These are phyloP conservation scores for Pseudonitzschia delicatissima DNA, from an alignment of 108 stramenopile species.

Conservation along the genomic window DNA sequence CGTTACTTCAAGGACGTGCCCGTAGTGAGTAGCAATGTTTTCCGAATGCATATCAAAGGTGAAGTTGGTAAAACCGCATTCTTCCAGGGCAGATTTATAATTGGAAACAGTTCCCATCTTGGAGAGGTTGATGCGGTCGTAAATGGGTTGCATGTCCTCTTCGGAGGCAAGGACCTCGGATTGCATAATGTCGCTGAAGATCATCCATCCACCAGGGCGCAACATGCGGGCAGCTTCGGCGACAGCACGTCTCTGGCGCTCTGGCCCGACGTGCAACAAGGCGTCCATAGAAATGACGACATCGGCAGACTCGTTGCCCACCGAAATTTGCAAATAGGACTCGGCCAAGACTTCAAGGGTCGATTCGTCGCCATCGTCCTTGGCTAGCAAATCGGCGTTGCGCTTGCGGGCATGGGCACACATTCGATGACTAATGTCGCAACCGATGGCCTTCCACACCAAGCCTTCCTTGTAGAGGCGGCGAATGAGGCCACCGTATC, in stretches of 20 bases:
- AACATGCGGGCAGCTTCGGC: constrained; percentile 43
- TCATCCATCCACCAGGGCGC: constrained; percentile 46
- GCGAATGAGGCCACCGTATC: constrained; percentile 43
- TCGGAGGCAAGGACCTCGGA: constrained; percentile 19
- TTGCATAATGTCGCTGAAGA: constrained; percentile 48
- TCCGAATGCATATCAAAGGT: constrained; percentile 30
- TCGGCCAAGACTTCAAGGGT: constrained; percentile 36
- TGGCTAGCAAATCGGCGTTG: constrained; percentile 13
- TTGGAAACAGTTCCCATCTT: constrained; percentile 45
- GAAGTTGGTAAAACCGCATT: constrained; percentile 36
- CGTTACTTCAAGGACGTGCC: constrained; percentile 29
- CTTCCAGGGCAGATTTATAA: constrained; percentile 26
- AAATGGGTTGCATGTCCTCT: constrained; percentile 33
- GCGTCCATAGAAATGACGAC: constrained; percentile 41
- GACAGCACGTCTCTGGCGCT: constrained; percentile 34
- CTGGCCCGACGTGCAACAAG: constrained; percentile 46
- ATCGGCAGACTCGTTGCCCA: constrained; percentile 35
- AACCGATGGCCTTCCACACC: constrained; percentile 42
- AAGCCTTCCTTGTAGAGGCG: constrained; percentile 30
- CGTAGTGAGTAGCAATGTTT: constrained; percentile 39
- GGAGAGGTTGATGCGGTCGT: constrained; percentile 39
- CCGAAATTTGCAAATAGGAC: constrained; percentile 36
- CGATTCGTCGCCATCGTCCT: constrained; percentile 3
- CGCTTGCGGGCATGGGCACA: constrained; percentile 29
- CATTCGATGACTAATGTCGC: constrained; percentile 39